A percentile compares a stretch with the other conserved stretches of the same genome.
phyloP scores from a whole-genome alignment of 352 stramenopile genomes.

The Globisporangium nunn region DNA sequence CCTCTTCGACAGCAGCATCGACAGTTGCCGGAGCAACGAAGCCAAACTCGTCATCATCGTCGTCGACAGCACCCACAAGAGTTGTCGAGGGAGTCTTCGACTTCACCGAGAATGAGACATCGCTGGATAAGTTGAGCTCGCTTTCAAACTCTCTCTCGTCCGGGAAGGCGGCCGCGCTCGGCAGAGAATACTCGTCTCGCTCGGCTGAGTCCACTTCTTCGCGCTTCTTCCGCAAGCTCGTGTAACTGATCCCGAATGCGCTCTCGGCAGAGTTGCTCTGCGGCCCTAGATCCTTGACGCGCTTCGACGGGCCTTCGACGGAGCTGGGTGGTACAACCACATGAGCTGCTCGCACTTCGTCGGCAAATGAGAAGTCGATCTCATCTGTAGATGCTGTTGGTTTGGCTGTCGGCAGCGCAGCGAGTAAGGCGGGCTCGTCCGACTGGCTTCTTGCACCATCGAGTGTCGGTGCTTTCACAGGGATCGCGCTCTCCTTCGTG shows the following conservation, averaged over 20 bases:
- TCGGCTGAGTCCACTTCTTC: slow-evolving; percentile 1
- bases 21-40: neutral
- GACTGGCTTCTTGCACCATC: neutral
- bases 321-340: slow-evolving; percentile 18
- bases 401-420: neutral
- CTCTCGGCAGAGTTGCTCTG: slow-evolving; percentile 10
- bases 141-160: slow-evolving; percentile 43
- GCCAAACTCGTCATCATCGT: slow-evolving; percentile 30
- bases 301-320: slow-evolving; percentile 13
- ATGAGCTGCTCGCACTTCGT: slow-evolving; percentile 28
- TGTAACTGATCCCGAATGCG: slow-evolving; percentile 59
- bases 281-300: slow-evolving; percentile 8
- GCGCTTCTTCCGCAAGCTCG: slow-evolving; percentile 32
- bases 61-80: neutral
- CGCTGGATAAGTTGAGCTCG: slow-evolving; percentile 24
- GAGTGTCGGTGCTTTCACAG: neutral
- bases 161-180: slow-evolving; percentile 31
- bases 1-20: neutral
- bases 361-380: slow-evolving; percentile 16
- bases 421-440: slow-evolving; percentile 2
- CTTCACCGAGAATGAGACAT: slow-evolving; percentile 31
- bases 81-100: neutral
- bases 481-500: neutral
- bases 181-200: slow-evolving; percentile 22
- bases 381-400: slow-evolving; percentile 4